Conservation (phyloP, 441 rosid species). For the Corymbia calophylla region DNA sequence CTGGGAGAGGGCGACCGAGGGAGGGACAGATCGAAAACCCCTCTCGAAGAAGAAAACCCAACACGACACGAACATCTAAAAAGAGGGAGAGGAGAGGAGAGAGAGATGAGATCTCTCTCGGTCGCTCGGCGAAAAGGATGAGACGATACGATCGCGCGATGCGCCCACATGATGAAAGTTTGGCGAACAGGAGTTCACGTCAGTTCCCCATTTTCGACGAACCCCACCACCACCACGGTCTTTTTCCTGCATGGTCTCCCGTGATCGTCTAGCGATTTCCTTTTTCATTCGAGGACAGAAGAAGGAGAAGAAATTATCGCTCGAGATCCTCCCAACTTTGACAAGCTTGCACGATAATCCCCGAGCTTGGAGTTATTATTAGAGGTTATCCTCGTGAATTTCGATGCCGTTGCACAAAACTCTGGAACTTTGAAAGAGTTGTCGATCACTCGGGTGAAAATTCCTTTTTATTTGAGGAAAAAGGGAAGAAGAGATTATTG, state of each 20-base stretch:
- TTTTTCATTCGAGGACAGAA: background rate
- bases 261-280: background rate
- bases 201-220: background rate
- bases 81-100: background rate
- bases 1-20: background rate
- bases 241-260: background rate
- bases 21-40: background rate
- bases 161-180: background rate
- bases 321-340: background rate
- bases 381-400: background rate
- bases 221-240: background rate
- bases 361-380: background rate
- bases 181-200: background rate
- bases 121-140: background rate
- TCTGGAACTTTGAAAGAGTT: background rate
- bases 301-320: background rate
- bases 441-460: background rate
- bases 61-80: background rate
- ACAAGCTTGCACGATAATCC: background rate
- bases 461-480: background rate
- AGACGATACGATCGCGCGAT: background rate
- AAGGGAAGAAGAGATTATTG: background rate
- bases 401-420: too few relatives aligned
- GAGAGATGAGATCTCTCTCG: background rate
- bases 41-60: background rate